These are phyloP conservation scores for Kodamaea hsintzibuensis DNA, from an alignment of 805 yeast species.

Conservation along the genomic window DNA sequence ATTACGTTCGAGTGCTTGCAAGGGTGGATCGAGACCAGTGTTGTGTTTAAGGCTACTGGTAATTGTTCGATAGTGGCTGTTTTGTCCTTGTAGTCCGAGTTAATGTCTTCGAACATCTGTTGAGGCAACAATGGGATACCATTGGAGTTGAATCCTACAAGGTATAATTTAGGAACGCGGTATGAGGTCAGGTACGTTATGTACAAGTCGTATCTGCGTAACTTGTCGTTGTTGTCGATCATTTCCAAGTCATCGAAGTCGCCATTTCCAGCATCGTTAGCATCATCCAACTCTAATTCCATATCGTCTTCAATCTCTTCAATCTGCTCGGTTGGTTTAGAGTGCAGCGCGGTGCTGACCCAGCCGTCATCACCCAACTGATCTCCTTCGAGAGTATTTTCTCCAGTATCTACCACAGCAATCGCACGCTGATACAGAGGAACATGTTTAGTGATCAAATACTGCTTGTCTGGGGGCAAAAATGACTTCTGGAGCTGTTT, in stretches of 20 bases:
- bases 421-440: slow-evolving; percentile 80
- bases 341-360: slow-evolving; percentile 35
- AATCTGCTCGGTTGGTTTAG: slow-evolving; percentile 3
- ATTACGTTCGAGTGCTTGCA: slow-evolving; percentile 94
- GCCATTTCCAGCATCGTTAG: slow-evolving; percentile 13
- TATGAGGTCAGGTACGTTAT: slow-evolving; percentile 93
- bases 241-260: slow-evolving; percentile 45
- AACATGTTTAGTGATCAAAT: slow-evolving; percentile 82
- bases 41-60: slow-evolving; percentile 75
- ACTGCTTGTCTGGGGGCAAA: slow-evolving; percentile 85
- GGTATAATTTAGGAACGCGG: slow-evolving; percentile 91
- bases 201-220: slow-evolving; percentile 82
- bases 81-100: slow-evolving; percentile 88
- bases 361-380: slow-evolving; percentile 54
- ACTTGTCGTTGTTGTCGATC: slow-evolving; percentile 32
- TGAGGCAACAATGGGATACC: slow-evolving; percentile 86
- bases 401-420: slow-evolving; percentile 41
- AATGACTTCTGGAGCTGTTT: slow-evolving; percentile 54
- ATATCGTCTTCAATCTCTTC: slow-evolving; percentile 8
- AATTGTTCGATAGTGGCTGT: slow-evolving; percentile 95
- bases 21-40: slow-evolving; percentile 91
- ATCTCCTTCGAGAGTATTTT: slow-evolving; percentile 28
- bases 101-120: slow-evolving; percentile 93
- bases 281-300: slow-evolving; percentile 5
- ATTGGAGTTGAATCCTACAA: slow-evolving; percentile 80